Percentiles rank a stretch among this genome's conserved stretches.
These are phyloP conservation scores for Aspergillus hiratsukae DNA, from an alignment of 2,329 filamentous ascomycete genomes.

Conservation along the genomic window DNA sequence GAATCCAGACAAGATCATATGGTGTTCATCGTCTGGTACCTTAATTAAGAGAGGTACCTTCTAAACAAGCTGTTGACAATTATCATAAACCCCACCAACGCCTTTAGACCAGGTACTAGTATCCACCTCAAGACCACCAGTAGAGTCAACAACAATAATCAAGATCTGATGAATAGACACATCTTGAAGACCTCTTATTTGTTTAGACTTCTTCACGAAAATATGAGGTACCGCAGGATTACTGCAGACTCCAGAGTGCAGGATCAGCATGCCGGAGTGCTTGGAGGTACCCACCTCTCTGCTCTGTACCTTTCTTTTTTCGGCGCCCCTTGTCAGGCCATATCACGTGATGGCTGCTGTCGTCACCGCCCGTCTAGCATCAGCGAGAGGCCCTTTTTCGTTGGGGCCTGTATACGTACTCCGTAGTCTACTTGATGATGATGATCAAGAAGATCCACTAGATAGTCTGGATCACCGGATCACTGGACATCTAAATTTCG, in stretches of 20 bases:
- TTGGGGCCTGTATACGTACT: not conserved
- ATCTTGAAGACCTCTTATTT: not conserved
- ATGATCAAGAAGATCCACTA: not conserved
- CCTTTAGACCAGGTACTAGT: not conserved
- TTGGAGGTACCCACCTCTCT: not conserved
- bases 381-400: constrained; percentile 2
- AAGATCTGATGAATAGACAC: not conserved
- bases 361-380: constrained; percentile 6
- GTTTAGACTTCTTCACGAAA: not conserved
- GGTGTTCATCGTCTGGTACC: not conserved
- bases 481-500: not conserved
- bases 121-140: not conserved
- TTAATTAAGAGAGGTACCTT: too few species aligned
- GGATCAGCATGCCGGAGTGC: not conserved
- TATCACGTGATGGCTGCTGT: constrained; percentile 10
- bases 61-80: too few species aligned
- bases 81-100: not conserved
- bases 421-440: not conserved
- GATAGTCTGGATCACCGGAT: not conserved
- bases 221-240: not conserved
- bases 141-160: not conserved
- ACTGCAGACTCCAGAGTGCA: not conserved
- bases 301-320: constrained; percentile 1
- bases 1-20: not conserved
- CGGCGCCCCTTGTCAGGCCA: not conserved